Base-by-base conservation (phyloP, 176 grass and related monocot genomes). In the Pharus latifolius region DNA sequence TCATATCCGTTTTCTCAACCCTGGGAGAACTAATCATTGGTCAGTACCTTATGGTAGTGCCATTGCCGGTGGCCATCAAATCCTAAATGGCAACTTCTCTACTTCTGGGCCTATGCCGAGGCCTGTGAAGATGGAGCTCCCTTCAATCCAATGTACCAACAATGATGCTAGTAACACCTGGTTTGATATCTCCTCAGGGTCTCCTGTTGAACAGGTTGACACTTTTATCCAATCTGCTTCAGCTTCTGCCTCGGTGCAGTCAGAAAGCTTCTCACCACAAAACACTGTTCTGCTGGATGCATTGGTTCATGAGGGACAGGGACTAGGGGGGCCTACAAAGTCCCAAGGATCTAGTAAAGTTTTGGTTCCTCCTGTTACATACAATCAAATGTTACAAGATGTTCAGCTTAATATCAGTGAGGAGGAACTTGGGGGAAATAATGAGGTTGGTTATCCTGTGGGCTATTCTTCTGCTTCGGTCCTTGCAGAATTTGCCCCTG, bases 121-220 rank as follows among this genome's bases (percentile, higher is more conserved):
- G 60, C 37, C 76, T 64, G 38, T 59, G 56, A 78, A 91, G 54
- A 59, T 53, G 12, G 89, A 88, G 89, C 85, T 80, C 78, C 85
- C 85, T 92, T 92, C 82, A 88, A 0, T 92, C 89, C 89, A 92
- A 92, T 33, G 12, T 85, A 3, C 40, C 54, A 65, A 37, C 43
- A 76, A 34, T 76, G 82, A 50, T 63, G 5, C 10, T 51, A 66
- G 19, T 57, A 62, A 61, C 51, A 48, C 9, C 56, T 78, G 25
- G 50, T 19, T 27, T 57, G 16, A 41, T 2, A 16, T 14, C 7
- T 45, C 63, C 47, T 29, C 46, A 1, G 42, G 32, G 66, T 49
- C 74, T 69, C 54, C 56, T 58, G 6, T 57, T 50, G 74, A 82
- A 9, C 58, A 24, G 19, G 22, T 23, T 60, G 42, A 81, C 38